Evolutionary conservation across 192 early-diverging fungal species (phyloP).

Genomic region (Ambispora gerdemannii): DNA sequence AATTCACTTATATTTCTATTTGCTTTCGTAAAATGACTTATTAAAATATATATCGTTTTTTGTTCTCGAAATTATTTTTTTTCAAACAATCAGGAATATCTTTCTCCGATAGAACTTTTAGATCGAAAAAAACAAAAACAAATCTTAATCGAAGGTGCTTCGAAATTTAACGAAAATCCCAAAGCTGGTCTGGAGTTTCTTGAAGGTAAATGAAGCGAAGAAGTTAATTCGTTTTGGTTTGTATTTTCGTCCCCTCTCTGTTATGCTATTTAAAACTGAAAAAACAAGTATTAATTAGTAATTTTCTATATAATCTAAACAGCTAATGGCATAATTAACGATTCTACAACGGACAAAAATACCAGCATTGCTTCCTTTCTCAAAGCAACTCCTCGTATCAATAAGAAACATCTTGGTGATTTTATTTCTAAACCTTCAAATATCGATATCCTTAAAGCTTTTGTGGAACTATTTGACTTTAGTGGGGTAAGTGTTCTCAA

Average conservation of each 20-base stretch:
- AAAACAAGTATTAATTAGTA: not conserved
- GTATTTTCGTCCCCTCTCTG: not conserved
- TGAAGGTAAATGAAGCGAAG: conserved; percentile 49
- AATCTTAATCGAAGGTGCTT: conserved; percentile 71
- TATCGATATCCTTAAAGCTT: conserved; percentile 78
- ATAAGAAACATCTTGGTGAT: conserved; percentile 85
- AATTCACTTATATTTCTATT: conserved; percentile 1
- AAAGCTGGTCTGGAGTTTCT: conserved; percentile 84
- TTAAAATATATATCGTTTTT: not conserved
- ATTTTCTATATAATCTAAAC: not conserved
- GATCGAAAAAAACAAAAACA: conserved; percentile 70
- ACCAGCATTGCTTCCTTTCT: conserved; percentile 72
- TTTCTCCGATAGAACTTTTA: conserved; percentile 34
- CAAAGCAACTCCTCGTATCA: conserved; percentile 75
- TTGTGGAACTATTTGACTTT: conserved; percentile 86
- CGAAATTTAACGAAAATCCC: conserved; percentile 80
- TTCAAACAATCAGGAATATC: conserved; percentile 9
- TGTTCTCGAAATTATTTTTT: not conserved
- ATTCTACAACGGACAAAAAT: conserved; percentile 48
- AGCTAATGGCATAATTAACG: conserved; percentile 42
- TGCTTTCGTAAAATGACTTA: not conserved
- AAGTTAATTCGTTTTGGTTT: not conserved
- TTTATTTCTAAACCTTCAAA: conserved; percentile 85
- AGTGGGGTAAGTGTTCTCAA: conserved; percentile 53
- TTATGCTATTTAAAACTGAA: not conserved